These are phyloP conservation scores for Filobasidium wieringae DNA, from an alignment of 768 basidiomycete genomes.

Conservation along the genomic window DNA sequence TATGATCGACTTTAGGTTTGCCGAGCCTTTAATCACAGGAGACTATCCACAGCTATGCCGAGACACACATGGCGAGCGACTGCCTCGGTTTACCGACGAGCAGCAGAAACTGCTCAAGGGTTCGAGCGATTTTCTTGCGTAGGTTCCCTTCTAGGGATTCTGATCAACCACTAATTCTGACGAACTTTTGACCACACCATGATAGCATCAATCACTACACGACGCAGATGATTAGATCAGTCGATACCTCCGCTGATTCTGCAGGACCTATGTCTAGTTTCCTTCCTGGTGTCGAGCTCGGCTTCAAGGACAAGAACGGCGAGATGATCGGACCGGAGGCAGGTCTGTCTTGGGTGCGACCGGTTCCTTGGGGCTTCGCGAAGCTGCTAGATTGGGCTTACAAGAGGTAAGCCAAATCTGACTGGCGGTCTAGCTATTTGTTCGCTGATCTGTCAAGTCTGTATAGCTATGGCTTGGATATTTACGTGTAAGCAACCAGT, in stretches of 20 bases:
- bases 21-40: conserved; percentile 3
- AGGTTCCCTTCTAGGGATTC: not conserved
- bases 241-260: not conserved
- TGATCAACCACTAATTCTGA: not conserved
- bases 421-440: not conserved
- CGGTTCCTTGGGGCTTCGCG: conserved; percentile 29
- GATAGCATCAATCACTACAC: conserved; percentile 5
- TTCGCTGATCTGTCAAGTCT: not conserved
- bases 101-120: conserved; percentile 21
- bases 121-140: conserved; percentile 21
- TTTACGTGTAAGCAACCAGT: conserved; percentile 3
- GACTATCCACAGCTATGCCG: conserved; percentile 16
- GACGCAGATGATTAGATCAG: not conserved
- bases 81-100: conserved; percentile 21
- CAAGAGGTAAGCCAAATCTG: conserved; percentile 23
- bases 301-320: conserved; percentile 8
- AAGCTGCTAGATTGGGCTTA: conserved; percentile 28
- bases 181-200: not conserved
- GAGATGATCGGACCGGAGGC: conserved; percentile 13
- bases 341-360: not conserved
- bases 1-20: not conserved
- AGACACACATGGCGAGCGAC: conserved; percentile 14
- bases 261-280: not conserved
- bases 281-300: conserved; percentile 7
- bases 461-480: not conserved